These are phyloP conservation scores for Globisporangium iwayamae DNA, from an alignment of 352 stramenopile genomes.

Conservation along the genomic window DNA sequence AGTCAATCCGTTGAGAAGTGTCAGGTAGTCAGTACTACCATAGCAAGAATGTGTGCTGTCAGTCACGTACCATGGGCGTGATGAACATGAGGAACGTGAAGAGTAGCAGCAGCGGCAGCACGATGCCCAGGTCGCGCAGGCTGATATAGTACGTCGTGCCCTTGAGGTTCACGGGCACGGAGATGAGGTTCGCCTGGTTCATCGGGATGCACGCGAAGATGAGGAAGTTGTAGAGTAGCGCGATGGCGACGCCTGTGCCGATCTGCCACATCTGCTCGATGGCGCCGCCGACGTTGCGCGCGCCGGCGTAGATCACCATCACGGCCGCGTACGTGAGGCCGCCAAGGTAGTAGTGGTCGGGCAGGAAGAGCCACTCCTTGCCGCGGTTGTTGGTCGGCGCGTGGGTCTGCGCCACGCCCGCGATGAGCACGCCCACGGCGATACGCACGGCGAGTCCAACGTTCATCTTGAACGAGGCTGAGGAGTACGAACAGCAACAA, in stretches of 20 bases:
- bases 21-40: slow-evolving; percentile 9
- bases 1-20: background rate
- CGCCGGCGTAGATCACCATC: slow-evolving; percentile 68
- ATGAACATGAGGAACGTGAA: slow-evolving; percentile 69
- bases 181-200: slow-evolving; percentile 40
- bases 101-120: slow-evolving; percentile 47
- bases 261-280: slow-evolving; percentile 74
- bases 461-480: slow-evolving; percentile 36
- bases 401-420: slow-evolving; percentile 50
- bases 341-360: slow-evolving; percentile 58
- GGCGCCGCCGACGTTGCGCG: slow-evolving; percentile 53
- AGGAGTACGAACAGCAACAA: background rate
- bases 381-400: slow-evolving; percentile 19
- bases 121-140: slow-evolving; percentile 52
- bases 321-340: slow-evolving; percentile 59
- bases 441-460: slow-evolving; percentile 38
- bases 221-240: slow-evolving; percentile 71
- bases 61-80: slow-evolving; percentile 39
- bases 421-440: slow-evolving; percentile 55
- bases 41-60: slow-evolving; percentile 19
- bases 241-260: slow-evolving; percentile 57
- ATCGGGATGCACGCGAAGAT: slow-evolving; percentile 57
- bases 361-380: slow-evolving; percentile 45
- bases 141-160: slow-evolving; percentile 63
- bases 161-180: slow-evolving; percentile 44